Base-by-base conservation (phyloP, 2,329 filamentous ascomycete species). In the Talaromyces sp. region DNA sequence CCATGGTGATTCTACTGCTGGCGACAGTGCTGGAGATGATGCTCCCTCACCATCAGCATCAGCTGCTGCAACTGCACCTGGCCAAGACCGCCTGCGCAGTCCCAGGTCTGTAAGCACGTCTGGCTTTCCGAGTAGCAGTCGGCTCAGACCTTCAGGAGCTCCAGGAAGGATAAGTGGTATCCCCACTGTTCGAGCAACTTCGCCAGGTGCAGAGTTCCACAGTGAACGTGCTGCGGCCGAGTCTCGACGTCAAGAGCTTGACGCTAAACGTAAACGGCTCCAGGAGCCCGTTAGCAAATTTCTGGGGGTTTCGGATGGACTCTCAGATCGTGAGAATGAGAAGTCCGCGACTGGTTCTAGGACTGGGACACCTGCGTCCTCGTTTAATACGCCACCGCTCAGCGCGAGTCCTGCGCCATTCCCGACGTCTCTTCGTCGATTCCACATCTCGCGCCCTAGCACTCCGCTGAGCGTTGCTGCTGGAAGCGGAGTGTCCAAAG, bases 171-270 rank as follows among this genome's bases (percentile, higher is more conserved):
- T 72, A 25, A 53, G 38, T 34, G 65, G 61, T 31, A 59, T 81
- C n/a, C 80, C 80, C 8, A 47, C 73, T 58, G 77, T 82, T 17
- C 74, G 79, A 54, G 73, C 78, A 45, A 81, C 79, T 2, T 77
- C 77, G 5, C 79, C 79, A 2, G 78, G 78, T 5, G 78, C 78
- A 6, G 78, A 79, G 65, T 70, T 80, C 40, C 73, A 75, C 54
- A 77, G 79, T 61, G 72, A 73, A 38, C 72, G 72, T 62, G 72
- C 72, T 11, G 51, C 72, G 7, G 72, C 73, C 11, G 70, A 71
- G 25, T 72, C 66, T 15, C 69, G 71, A 34, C 76, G 70, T 64
- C 72, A 76, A 25, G 67, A 69, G 1, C 71, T 74, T 47, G 76
- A 77, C 58, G 43, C 60, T 4, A 75, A 73, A 47, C 65, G 72